Evolutionary conservation across 2,329 filamentous ascomycete species (phyloP).

Genomic region (Colletotrichum sansevieriae): DNA sequence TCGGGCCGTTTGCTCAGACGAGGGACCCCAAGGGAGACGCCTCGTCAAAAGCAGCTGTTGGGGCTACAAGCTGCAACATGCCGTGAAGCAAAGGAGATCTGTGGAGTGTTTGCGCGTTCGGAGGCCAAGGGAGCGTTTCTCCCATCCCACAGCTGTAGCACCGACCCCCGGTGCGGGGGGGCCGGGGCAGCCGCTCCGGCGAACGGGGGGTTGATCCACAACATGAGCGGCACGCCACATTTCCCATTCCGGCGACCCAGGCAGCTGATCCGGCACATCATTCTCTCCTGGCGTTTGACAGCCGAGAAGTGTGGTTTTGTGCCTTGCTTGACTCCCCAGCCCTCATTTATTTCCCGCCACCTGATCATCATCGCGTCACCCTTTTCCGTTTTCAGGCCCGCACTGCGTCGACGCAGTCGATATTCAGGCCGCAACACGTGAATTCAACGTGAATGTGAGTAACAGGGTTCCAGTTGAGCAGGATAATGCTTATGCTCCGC

Average conservation of each 20-base stretch:
- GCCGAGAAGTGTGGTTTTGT: not conserved
- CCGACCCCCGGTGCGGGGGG: slow-evolving; percentile 9
- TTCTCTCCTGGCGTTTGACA: slow-evolving; percentile 13
- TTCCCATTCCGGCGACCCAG: slow-evolving; percentile 23
- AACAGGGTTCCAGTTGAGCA: not conserved
- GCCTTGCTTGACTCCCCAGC: slow-evolving; percentile 4
- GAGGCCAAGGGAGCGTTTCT: not conserved
- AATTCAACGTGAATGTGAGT: not conserved
- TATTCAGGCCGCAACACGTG: slow-evolving; percentile 10
- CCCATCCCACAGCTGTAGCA: slow-evolving; percentile 1
- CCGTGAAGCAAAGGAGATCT: slow-evolving; percentile 34
- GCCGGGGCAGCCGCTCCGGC: slow-evolving; percentile 9
- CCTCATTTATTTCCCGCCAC: slow-evolving; percentile 28
- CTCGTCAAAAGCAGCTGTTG: not conserved
- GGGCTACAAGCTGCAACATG: slow-evolving; percentile 18
- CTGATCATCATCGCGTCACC: slow-evolving; percentile 36
- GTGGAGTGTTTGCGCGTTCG: slow-evolving; percentile 21
- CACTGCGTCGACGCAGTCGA: not conserved
- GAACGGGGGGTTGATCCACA: slow-evolving; percentile 19
- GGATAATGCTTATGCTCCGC: too few species aligned
- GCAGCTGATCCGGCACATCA: slow-evolving; percentile 6
- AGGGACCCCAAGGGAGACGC: not conserved
- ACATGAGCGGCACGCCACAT: slow-evolving; percentile 10
- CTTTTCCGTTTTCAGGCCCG: not conserved
- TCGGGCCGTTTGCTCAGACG: too few species aligned